Evolutionary conservation across 305 asterid genomes (phyloP), one percentile per base, ranked within the genome.

Genomic region (Striga hermonthica): DNA sequence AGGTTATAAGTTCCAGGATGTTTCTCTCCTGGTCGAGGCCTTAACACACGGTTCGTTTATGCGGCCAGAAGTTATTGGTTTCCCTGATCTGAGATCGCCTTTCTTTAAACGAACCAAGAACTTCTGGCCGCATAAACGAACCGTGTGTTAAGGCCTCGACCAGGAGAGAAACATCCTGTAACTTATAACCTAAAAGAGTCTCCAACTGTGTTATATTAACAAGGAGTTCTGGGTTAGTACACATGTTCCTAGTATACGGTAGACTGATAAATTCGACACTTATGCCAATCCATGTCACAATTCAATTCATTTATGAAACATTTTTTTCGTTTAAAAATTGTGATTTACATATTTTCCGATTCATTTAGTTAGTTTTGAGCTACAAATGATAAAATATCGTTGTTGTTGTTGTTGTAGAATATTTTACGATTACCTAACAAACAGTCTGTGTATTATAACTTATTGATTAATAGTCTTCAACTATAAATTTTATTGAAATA

Each of bases 61-160:
- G 95, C 75, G 87, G 7, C 88, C 89, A 1, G 95, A 87, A 70
- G 79, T 89, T 66, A n/a, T n/a, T n/a, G n/a, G n/a, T n/a, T n/a
- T n/a, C n/a, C n/a, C n/a, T n/a, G n/a, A n/a, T n/a, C n/a, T n/a
- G n/a, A n/a, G n/a, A n/a, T n/a, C n/a, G n/a, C n/a, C n/a, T n/a
- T n/a, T n/a, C n/a, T n/a, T n/a, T n/a, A n/a, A n/a, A n/a, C n/a
- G n/a, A n/a, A n/a, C n/a, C n/a, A n/a, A n/a, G n/a, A 67, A 89
- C 79, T 70, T 87, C 95, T 1, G 88, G 88, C 5, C 87, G 75
- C 95, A 89, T 87, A 69, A 80, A 87, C 28, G 98, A n/a, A 4
- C 95, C 97, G 49, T 91, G 98, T 4, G 91, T 89, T 7, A 91
- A 70, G 3, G 98, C 98, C 67, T 91, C 98, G 34, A 89, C 89